Evolutionary conservation across 2,329 filamentous ascomycete species (phyloP), one percentile per base, ranked within the genome.

Genomic region (Botrytis byssoidea): DNA sequence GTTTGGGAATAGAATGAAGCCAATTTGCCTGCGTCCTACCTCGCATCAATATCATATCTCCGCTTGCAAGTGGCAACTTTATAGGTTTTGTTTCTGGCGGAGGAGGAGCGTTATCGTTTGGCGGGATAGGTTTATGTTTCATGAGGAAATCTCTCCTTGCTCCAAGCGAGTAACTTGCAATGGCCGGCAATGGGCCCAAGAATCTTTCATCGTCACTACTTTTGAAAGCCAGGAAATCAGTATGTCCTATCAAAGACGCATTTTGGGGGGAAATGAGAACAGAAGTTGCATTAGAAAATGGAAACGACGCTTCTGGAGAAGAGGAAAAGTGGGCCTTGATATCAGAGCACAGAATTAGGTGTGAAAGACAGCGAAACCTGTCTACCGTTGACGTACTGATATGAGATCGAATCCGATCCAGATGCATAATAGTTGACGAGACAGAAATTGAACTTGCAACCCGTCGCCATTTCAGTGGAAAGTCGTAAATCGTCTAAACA

Each of bases 361-460:
- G 51, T 29, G 51, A 29, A 29, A 18, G 51, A 29, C 14, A 57
- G 14, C n/a, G 25, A 57, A 57, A 32, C n/a, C 14, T 57, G 51
- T 57, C 25, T 29, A 32, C 7, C 29, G n/a, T 57, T 57, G 51
- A 57, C 51, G 51, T 57, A 57, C 51, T 95, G 92, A 79, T 92
- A 95, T 18, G 90, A 88, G 67, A 95, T 95, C 77, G 91, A 93
- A 81, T 95, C 92, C 9, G 88, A 84, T 0, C 93, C 92, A 5
- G 88, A 88, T n/a, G 91, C 90, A 79, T 95, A 95, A 83, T 95
- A 95, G 79, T 95, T 95, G 7, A 95, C 91, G 1, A 95, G 86
- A 74, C 90, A 92, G 80, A 95, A 93, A 80, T 95, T 95, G 83
- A 92, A 95, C 1, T 80, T 86, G 78, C 88, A 88, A n/a, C 86